phyloP scores from a whole-genome alignment of 2,329 filamentous ascomycete species.

The Zymoseptoria tritici region DNA sequence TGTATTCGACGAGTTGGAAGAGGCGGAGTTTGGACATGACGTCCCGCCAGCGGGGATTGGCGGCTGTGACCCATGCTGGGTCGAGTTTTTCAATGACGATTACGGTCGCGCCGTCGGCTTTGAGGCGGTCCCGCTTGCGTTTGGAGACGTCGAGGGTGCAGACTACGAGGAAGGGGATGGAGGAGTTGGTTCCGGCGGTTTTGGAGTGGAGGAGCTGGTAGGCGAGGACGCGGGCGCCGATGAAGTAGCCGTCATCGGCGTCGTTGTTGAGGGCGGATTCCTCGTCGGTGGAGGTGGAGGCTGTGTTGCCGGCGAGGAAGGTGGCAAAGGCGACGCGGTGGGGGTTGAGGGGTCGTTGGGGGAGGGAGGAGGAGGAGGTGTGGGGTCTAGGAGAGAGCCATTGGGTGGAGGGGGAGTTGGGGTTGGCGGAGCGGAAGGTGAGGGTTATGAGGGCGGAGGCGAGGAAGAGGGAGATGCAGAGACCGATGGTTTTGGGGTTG shows the following conservation, averaged over 20 bases:
- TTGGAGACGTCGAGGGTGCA: constrained; percentile 30
- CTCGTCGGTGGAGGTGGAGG: constrained; percentile 14
- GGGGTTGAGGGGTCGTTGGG: constrained; percentile 13
- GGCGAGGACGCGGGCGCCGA: constrained; percentile 29
- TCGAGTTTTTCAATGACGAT: constrained; percentile 29
- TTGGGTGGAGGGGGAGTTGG: constrained; percentile 12
- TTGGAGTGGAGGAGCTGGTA: constrained; percentile 34
- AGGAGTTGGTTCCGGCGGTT: constrained; percentile 28
- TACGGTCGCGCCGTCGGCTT: constrained; percentile 31
- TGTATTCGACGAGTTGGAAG: constrained; percentile 28
- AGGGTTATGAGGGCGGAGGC: constrained; percentile 29
- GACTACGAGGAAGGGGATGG: constrained; percentile 34
- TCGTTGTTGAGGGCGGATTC: constrained; percentile 21
- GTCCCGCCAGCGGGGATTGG: constrained; percentile 27
- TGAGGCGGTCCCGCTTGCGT: constrained; percentile 30
- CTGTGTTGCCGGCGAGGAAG: constrained; percentile 28
- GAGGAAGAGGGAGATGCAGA: constrained; percentile 30
- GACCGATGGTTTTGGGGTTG: constrained; percentile 24
- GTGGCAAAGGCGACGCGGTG: constrained; percentile 34
- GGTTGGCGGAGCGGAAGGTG: constrained; percentile 17
- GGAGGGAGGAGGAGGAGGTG: not conserved
- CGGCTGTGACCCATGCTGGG: constrained; percentile 26
- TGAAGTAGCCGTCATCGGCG: constrained; percentile 31
- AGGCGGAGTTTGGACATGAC: constrained; percentile 33
- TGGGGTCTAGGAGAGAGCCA: constrained; percentile 15